phyloP scores from a whole-genome alignment of 2,329 filamentous ascomycete species.

The Thermothelomyces thermophilus region DNA sequence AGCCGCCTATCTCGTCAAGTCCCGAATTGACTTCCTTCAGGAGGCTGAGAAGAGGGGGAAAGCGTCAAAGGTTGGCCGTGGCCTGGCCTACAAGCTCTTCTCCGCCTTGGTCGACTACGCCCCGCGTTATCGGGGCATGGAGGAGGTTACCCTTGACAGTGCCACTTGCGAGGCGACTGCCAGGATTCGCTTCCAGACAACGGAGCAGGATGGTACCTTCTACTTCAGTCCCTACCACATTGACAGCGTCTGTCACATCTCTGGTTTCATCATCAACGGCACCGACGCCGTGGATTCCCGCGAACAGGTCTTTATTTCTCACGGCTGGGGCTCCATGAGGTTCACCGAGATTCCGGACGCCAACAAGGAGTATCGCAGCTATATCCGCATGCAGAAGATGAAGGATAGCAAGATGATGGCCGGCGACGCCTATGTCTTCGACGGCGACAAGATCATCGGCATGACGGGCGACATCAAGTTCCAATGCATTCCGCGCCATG shows the following conservation, averaged over 20 bases:
- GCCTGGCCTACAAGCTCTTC: slow-evolving; percentile 70
- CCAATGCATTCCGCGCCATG: slow-evolving; percentile 58
- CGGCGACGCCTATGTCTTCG: slow-evolving; percentile 50
- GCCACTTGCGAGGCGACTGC: slow-evolving; percentile 38
- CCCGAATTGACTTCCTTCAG: slow-evolving; percentile 51
- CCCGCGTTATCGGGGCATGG: slow-evolving; percentile 48
- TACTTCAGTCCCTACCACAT: slow-evolving; percentile 54
- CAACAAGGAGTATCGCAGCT: slow-evolving; percentile 46
- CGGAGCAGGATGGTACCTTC: slow-evolving; percentile 43
- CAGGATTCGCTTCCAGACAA: slow-evolving; percentile 41
- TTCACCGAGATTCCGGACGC: slow-evolving; percentile 40
- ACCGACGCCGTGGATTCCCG: slow-evolving; percentile 48
- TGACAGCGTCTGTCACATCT: slow-evolving; percentile 50
- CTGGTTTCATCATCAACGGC: slow-evolving; percentile 53
- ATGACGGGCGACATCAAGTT: slow-evolving; percentile 55
- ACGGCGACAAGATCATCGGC: slow-evolving; percentile 44
- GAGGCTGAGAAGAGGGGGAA: slow-evolving; percentile 57
- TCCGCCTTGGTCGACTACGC: slow-evolving; percentile 51
- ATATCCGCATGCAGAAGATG: slow-evolving; percentile 52
- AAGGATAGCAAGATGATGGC: slow-evolving; percentile 45
- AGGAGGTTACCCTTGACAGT: slow-evolving; percentile 51
- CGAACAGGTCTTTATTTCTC: slow-evolving; percentile 52
- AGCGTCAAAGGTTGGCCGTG: slow-evolving; percentile 66
- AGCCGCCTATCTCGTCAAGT: slow-evolving; percentile 61
- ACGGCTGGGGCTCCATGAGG: slow-evolving; percentile 50